These are phyloP conservation scores for Xylaria bambusicola DNA, from an alignment of 495 filamentous ascomycete species.

Conservation along the genomic window DNA sequence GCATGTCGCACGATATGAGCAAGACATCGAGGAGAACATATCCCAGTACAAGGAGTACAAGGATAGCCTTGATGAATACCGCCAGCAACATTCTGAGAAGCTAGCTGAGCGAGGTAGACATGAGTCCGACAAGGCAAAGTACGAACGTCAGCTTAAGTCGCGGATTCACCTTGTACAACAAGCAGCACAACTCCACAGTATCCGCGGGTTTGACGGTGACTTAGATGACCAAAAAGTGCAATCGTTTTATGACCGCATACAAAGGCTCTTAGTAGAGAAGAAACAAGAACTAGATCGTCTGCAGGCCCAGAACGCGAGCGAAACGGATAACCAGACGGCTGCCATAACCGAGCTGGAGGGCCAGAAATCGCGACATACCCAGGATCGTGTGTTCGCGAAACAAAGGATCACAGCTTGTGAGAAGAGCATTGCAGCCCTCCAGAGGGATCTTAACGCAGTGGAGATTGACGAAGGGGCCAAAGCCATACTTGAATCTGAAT, in stretches of 20 bases:
- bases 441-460: slow-evolving; percentile 66
- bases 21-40: slow-evolving; percentile 63
- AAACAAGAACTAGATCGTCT: slow-evolving; percentile 71
- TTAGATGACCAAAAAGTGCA: slow-evolving; percentile 71
- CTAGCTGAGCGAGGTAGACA: slow-evolving; percentile 80
- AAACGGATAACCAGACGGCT: slow-evolving; percentile 65
- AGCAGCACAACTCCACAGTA: slow-evolving; percentile 73
- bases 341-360: slow-evolving; percentile 69
- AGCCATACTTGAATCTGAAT: slow-evolving; percentile 69
- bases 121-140: slow-evolving; percentile 82
- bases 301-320: slow-evolving; percentile 69
- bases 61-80: slow-evolving; percentile 58
- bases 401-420: slow-evolving; percentile 71
- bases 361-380: slow-evolving; percentile 64
- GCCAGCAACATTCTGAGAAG: slow-evolving; percentile 65
- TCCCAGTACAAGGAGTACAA: slow-evolving; percentile 64
- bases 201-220: slow-evolving; percentile 80
- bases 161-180: slow-evolving; percentile 76
- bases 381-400: slow-evolving; percentile 68
- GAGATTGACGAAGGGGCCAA: slow-evolving; percentile 82
- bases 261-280: slow-evolving; percentile 75
- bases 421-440: slow-evolving; percentile 60
- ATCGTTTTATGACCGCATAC: slow-evolving; percentile 75
- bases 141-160: slow-evolving; percentile 72
- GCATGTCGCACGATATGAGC: slow-evolving; percentile 62